These are phyloP conservation scores for Chenopodium suecicum DNA, from an alignment of 148 eudicot genomes.

Conservation along the genomic window DNA sequence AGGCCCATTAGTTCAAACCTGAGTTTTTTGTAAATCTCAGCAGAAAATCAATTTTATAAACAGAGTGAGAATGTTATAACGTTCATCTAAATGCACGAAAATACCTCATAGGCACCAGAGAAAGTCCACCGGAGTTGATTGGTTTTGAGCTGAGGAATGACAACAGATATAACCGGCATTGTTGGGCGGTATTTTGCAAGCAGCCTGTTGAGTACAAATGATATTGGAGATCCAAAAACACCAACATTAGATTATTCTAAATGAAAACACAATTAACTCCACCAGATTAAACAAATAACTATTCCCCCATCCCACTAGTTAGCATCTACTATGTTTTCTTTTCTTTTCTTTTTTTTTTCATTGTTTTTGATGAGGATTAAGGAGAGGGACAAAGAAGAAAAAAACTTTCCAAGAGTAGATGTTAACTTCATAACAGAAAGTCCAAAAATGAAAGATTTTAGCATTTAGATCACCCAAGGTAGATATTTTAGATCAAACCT, in stretches of 20 bases:
- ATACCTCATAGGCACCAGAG: constrained; percentile 92
- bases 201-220: constrained; percentile 46
- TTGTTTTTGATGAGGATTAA: neutral
- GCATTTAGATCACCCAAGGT: neutral
- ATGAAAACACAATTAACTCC: neutral
- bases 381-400: neutral
- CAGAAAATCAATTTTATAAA: neutral
- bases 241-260: neutral
- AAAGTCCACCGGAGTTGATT: constrained; percentile 85
- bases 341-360: no score
- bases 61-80: neutral
- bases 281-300: neutral
- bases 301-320: neutral
- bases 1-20: neutral
- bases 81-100: neutral
- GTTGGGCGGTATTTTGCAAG: constrained; percentile 93
- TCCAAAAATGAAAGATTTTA: neutral
- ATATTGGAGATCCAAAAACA: neutral
- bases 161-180: constrained; percentile 89
- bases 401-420: neutral
- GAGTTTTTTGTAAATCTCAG: neutral
- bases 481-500: constrained; percentile 39
- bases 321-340: neutral
- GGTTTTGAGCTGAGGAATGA: constrained; percentile 80
- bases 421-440: neutral